These are phyloP conservation scores for Colletotrichum sp. DNA, from an alignment of 2,329 filamentous ascomycete species.

Conservation along the genomic window DNA sequence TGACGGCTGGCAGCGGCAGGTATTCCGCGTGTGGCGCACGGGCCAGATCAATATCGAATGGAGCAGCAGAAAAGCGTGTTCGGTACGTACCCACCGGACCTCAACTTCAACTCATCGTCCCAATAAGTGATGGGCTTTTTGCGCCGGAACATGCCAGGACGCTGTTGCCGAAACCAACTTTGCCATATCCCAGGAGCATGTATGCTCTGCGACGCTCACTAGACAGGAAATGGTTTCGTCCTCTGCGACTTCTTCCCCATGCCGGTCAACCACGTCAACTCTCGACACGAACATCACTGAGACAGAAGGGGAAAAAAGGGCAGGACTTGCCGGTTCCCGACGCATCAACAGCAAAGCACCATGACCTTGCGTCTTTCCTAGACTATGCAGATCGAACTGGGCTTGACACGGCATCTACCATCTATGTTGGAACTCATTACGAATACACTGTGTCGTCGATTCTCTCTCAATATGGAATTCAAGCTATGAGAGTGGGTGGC, in stretches of 20 bases:
- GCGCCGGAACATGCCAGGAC: background rate
- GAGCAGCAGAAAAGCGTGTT: background rate
- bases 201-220: background rate
- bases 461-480: slow-evolving; percentile 67
- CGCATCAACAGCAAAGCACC: slow-evolving; percentile 56
- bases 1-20: background rate
- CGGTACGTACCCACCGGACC: background rate
- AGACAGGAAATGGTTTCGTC: background rate
- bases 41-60: background rate
- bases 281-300: background rate
- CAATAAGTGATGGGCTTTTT: background rate
- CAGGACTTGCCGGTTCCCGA: slow-evolving; percentile 47
- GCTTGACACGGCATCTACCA: slow-evolving; percentile 60
- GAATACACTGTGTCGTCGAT: slow-evolving; percentile 71
- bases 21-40: background rate
- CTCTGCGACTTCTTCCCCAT: background rate
- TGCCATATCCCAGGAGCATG: background rate
- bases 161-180: background rate
- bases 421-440: slow-evolving; percentile 77
- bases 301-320: background rate
- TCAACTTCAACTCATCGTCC: background rate
- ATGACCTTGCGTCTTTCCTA: slow-evolving; percentile 69
- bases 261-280: background rate
- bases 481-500: slow-evolving; percentile 69
- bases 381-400: slow-evolving; percentile 63